These are phyloP conservation scores for Coemansia sp. DNA, from an alignment of 192 early-diverging fungal species.

Conservation along the genomic window DNA sequence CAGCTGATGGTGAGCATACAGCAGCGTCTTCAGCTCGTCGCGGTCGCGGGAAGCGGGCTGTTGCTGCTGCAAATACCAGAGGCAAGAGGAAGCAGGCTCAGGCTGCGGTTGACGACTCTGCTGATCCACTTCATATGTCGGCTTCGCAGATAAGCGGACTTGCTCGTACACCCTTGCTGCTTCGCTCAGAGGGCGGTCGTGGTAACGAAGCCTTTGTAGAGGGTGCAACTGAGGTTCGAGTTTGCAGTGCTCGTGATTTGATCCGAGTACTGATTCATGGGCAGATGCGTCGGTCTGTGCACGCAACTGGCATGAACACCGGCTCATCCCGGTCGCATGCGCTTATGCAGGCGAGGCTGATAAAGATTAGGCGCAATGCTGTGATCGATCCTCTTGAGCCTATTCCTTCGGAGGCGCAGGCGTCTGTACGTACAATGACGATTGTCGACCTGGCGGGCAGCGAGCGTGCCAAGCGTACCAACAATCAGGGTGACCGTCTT, in stretches of 20 bases:
- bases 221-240: constrained; percentile 60
- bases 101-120: constrained; percentile 10
- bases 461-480: constrained; percentile 62
- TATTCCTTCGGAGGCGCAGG: constrained; percentile 7
- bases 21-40: constrained; percentile 7
- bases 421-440: constrained; percentile 52
- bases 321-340: constrained; percentile 64
- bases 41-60: background rate
- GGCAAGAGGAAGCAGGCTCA: background rate
- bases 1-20: background rate
- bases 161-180: constrained; percentile 23
- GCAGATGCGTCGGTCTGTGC: constrained; percentile 60
- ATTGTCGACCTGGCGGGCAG: constrained; percentile 73
- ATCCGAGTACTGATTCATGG: constrained; percentile 60
- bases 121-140: constrained; percentile 31
- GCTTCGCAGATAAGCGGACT: constrained; percentile 28
- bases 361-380: constrained; percentile 56
- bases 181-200: constrained; percentile 43
- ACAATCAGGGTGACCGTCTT: constrained; percentile 57
- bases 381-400: constrained; percentile 13
- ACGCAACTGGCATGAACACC: constrained; percentile 59
- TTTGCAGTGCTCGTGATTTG: constrained; percentile 59
- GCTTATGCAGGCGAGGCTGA: constrained; percentile 67
- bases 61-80: background rate
- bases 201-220: constrained; percentile 61